Conservation (phyloP, 176 grass and related monocot genomes). For the Puya raimondii region DNA sequence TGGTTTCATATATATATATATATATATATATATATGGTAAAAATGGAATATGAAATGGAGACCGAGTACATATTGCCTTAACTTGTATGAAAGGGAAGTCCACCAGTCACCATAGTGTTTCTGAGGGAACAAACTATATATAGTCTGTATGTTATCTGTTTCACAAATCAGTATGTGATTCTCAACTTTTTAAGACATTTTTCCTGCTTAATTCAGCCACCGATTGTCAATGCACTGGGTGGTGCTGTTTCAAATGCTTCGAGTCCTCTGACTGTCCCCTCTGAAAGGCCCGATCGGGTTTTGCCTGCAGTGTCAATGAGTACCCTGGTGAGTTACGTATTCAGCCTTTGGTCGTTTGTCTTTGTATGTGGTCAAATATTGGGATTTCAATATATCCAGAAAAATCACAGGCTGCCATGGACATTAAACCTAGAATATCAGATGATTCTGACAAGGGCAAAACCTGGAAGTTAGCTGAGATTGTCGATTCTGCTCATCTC, state of each 20-base stretch:
- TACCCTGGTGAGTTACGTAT: conserved; percentile 52
- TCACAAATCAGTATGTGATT: neutral
- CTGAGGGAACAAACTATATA: neutral
- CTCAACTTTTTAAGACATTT: neutral
- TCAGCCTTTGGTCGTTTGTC: conserved; percentile 7
- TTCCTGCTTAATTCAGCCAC: conserved; percentile 42
- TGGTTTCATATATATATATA: no score
- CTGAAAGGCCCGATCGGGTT: conserved; percentile 76
- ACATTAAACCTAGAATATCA: conserved; percentile 86
- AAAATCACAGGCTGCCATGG: conserved; percentile 63
- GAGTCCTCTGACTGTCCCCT: conserved; percentile 60
- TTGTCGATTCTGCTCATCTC: conserved; percentile 69
- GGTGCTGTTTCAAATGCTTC: conserved; percentile 82
- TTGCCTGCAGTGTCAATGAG: conserved; percentile 82
- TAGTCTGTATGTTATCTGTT: neutral
- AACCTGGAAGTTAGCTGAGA: conserved; percentile 80
- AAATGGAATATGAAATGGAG: no score
- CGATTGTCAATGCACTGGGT: conserved; percentile 60
- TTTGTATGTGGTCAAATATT: conserved; percentile 1
- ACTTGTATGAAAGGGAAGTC: no score
- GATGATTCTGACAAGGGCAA: conserved; percentile 90
- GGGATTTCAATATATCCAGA: conserved; percentile 18
- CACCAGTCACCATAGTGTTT: neutral
- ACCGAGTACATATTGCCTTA: no score
- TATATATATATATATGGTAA: no score